Conservation (phyloP, 2,329 filamentous ascomycete species). For the Aphanocladium album region DNA sequence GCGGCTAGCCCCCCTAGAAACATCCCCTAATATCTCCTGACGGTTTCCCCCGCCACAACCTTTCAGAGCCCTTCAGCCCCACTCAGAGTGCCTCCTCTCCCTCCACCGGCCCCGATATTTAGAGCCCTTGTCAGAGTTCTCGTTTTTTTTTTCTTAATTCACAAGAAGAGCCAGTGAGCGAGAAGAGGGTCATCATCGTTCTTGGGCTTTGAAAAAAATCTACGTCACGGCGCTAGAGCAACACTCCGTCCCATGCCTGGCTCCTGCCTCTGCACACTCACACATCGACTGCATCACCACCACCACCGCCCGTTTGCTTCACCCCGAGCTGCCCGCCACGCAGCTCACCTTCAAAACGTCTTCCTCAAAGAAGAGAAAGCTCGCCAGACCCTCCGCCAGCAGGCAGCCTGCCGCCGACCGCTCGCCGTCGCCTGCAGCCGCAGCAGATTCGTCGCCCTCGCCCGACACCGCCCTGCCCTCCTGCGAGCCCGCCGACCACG, state of each 20-base stretch:
- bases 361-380: slow-evolving; percentile 70
- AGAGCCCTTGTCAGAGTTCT: slow-evolving; percentile 12
- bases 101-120: slow-evolving; percentile 12
- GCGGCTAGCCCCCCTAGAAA: neutral
- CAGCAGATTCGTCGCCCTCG: slow-evolving; percentile 15
- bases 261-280: slow-evolving; percentile 16
- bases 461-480: slow-evolving; percentile 48
- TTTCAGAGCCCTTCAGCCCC: slow-evolving; percentile 2
- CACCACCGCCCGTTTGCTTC: slow-evolving; percentile 7
- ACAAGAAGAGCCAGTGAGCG: neutral
- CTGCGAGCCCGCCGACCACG: slow-evolving; percentile 45
- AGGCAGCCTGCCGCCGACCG: slow-evolving; percentile 32
- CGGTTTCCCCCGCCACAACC: neutral
- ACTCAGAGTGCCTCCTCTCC: slow-evolving; percentile 1
- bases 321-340: slow-evolving; percentile 49
- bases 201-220: neutral
- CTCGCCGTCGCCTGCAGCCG: neutral
- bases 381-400: slow-evolving; percentile 44
- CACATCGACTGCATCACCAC: slow-evolving; percentile 12
- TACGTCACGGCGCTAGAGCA: neutral
- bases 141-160: neutral
- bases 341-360: slow-evolving; percentile 68
- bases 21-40: neutral
- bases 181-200: slow-evolving; percentile 7
- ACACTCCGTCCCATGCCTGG: neutral